Conservation (phyloP, 768 basidiomycete species). For the Kwoniella europaea region DNA sequence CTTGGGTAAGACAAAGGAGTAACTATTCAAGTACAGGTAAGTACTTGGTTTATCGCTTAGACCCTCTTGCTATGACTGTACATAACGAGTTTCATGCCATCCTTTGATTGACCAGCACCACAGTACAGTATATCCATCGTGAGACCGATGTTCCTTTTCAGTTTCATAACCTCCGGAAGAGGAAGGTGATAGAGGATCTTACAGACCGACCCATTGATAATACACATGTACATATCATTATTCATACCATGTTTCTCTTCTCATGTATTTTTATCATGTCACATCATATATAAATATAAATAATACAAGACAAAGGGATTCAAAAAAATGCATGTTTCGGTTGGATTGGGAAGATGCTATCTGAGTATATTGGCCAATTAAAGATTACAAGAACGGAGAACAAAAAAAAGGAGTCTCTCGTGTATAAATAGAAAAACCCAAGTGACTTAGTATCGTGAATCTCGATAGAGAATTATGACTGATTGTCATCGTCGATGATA, state of each 20-base stretch:
- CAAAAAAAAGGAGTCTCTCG: not conserved
- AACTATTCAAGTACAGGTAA: too few relatives aligned
- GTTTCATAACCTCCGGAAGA: not conserved
- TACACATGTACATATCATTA: not conserved
- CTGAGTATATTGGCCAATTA: not conserved
- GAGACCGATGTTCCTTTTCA: not conserved
- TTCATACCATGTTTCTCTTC: not conserved
- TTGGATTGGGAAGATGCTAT: not conserved
- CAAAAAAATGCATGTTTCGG: not conserved
- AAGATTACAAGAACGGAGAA: not conserved
- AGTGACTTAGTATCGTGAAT: not conserved
- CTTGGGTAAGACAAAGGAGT: not conserved
- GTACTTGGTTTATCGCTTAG: too few relatives aligned
- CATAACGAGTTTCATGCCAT: not conserved
- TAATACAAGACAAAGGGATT: not conserved
- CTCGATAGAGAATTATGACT: not conserved
- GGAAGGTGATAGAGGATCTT: not conserved
- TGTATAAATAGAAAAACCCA: not conserved
- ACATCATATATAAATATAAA: not conserved
- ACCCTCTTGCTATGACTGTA: too few relatives aligned
- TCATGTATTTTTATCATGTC: slow-evolving; percentile 1
- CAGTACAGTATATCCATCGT: not conserved
- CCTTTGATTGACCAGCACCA: not conserved
- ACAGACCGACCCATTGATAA: not conserved
- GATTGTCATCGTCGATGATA: not conserved